Evolutionary conservation across 345 rosid species (phyloP).

Genomic region (Populus ilicifolia): DNA sequence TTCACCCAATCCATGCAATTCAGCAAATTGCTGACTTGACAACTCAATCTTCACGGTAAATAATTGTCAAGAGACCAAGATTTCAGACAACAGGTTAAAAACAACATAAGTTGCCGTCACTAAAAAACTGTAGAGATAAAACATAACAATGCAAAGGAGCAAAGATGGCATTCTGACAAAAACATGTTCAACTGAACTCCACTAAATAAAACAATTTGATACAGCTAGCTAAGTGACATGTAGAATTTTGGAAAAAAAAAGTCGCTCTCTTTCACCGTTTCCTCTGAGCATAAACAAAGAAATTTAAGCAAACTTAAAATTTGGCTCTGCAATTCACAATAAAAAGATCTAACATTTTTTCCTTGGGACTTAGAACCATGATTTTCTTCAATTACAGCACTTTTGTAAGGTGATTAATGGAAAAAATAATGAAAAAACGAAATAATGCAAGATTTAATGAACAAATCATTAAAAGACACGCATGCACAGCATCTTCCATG

Average conservation of each 20-base stretch:
- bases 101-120: not conserved
- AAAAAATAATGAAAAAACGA: not conserved
- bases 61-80: not conserved
- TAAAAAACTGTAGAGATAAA: not conserved
- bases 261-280: not conserved
- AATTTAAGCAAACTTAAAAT: not conserved
- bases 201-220: not conserved
- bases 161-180: not conserved
- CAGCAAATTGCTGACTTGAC: not conserved
- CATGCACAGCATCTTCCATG: not conserved
- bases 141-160: not conserved
- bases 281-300: not conserved
- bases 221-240: not conserved
- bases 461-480: not conserved
- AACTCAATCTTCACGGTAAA: not conserved
- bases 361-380: not conserved
- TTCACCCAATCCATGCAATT: slow-evolving; percentile 3
- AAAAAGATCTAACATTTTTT: no score
- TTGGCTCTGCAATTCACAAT: not conserved
- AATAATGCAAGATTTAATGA: not conserved
- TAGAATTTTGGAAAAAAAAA: not conserved
- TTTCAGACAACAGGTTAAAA: not conserved
- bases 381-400: not conserved
- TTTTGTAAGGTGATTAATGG: not conserved
- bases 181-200: not conserved